These are phyloP conservation scores for Vinca minor DNA, from an alignment of 257 asterid species.

Conservation along the genomic window DNA sequence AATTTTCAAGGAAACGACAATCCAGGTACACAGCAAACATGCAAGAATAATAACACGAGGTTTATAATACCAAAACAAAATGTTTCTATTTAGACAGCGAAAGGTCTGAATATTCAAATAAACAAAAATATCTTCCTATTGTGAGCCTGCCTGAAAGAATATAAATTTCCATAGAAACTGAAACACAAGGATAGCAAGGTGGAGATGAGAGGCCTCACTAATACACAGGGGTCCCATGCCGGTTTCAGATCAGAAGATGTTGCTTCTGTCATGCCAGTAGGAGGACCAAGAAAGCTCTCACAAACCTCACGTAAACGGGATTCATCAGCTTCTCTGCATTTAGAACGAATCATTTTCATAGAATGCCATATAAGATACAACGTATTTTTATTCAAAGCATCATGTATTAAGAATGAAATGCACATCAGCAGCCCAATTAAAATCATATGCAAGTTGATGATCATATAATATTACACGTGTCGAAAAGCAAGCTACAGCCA, in stretches of 20 bases:
- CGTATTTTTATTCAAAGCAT: neutral
- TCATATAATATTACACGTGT: neutral
- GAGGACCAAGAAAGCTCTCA: slow-evolving; percentile 96
- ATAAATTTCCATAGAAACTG: no score
- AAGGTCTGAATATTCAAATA: neutral
- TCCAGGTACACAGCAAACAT: neutral
- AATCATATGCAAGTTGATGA: neutral
- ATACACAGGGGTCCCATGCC: slow-evolving; percentile 75
- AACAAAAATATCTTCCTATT: neutral
- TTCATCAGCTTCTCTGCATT: slow-evolving; percentile 82
- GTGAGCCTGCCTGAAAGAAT: no score
- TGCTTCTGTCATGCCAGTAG: slow-evolving; percentile 65
- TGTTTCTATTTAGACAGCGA: neutral
- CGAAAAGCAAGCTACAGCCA: no score
- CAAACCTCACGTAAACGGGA: slow-evolving; percentile 89
- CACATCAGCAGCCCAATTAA: neutral
- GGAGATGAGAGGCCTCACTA: slow-evolving; percentile 44
- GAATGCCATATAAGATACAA: neutral
- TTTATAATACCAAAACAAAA: neutral
- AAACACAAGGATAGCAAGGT: neutral
- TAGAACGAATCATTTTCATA: slow-evolving; percentile 4
- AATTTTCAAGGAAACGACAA: no score
- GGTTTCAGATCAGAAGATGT: slow-evolving; percentile 32
- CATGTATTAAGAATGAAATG: neutral
- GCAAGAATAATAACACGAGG: neutral